Evolutionary conservation across 345 rosid species (phyloP).

Genomic region (Pugionium cornutum): DNA sequence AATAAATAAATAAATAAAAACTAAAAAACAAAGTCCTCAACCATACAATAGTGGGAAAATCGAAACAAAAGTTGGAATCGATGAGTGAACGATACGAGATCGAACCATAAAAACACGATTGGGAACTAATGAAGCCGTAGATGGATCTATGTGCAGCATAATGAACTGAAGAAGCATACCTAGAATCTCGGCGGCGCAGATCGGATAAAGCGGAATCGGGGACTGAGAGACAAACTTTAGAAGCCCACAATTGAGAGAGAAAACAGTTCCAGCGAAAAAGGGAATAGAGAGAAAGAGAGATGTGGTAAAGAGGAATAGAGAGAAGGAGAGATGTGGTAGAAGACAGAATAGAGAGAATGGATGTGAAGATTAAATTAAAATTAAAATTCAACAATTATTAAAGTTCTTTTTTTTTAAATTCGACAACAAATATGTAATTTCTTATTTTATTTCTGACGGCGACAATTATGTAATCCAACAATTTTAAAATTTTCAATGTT

Average conservation of each 20-base stretch:
- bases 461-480: too few species aligned
- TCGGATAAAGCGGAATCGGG: slow-evolving; percentile 39
- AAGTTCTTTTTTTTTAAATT: too few species aligned
- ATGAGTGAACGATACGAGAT: slow-evolving; percentile 31
- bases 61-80: background rate
- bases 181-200: slow-evolving; percentile 35
- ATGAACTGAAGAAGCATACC: slow-evolving; percentile 34
- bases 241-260: slow-evolving; percentile 17
- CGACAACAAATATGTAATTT: too few species aligned
- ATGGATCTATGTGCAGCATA: slow-evolving; percentile 19
- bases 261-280: slow-evolving; percentile 39
- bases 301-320: background rate
- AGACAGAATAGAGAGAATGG: too few species aligned
- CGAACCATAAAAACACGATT: slow-evolving; percentile 3
- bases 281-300: slow-evolving; percentile 31
- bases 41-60: background rate
- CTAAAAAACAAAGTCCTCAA: background rate
- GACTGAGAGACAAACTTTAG: slow-evolving; percentile 46
- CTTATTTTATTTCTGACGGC: too few species aligned
- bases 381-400: too few species aligned
- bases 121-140: slow-evolving; percentile 10
- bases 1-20: background rate
- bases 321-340: background rate
- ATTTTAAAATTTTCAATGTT: too few species aligned
- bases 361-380: too few species aligned